Evolutionary conservation across 2,329 filamentous ascomycete genomes (phyloP).

Genomic region (Aulographum hederae): DNA sequence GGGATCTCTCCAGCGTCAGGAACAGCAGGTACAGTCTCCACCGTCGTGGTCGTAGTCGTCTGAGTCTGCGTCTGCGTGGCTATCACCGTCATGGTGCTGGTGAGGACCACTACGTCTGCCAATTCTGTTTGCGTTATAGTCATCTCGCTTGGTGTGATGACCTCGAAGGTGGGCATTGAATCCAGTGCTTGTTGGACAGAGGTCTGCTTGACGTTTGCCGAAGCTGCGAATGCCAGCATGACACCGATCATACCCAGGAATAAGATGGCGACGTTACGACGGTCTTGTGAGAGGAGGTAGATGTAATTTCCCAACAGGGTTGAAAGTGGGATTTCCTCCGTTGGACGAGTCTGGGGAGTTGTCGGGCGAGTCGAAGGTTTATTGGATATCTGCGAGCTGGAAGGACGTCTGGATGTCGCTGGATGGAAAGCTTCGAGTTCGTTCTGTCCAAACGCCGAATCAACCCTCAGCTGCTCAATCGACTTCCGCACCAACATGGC

Average conservation of each 20-base stretch:
- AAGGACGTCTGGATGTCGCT: too few relatives aligned
- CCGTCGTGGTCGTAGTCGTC: too few relatives aligned
- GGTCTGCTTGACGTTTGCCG: too few relatives aligned
- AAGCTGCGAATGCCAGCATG: conserved; percentile 18
- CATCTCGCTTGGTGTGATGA: too few relatives aligned
- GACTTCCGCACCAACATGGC: not conserved
- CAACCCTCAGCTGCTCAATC: conserved; percentile 7
- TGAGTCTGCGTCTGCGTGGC: too few relatives aligned
- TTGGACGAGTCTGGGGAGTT: conserved; percentile 1
- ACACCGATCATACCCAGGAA: conserved; percentile 25
- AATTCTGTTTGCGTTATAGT: too few relatives aligned
- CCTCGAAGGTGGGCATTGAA: too few relatives aligned
- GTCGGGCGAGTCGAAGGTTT: not conserved
- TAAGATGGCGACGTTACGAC: conserved; percentile 32
- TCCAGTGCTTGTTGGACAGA: too few relatives aligned
- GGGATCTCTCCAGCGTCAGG: too few relatives aligned
- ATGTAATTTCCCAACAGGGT: conserved; percentile 35
- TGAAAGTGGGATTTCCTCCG: conserved; percentile 29
- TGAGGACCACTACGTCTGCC: too few relatives aligned
- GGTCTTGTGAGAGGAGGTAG: conserved; percentile 31
- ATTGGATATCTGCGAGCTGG: not conserved
- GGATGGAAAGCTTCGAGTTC: not conserved
- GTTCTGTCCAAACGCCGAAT: conserved; percentile 2
- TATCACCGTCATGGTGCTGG: too few relatives aligned
- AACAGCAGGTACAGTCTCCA: too few relatives aligned